Evolutionary conservation across 108 stramenopile genomes (phyloP), one percentile per base, ranked within the genome.

Genomic region (Aurantiochytrium sp.): DNA sequence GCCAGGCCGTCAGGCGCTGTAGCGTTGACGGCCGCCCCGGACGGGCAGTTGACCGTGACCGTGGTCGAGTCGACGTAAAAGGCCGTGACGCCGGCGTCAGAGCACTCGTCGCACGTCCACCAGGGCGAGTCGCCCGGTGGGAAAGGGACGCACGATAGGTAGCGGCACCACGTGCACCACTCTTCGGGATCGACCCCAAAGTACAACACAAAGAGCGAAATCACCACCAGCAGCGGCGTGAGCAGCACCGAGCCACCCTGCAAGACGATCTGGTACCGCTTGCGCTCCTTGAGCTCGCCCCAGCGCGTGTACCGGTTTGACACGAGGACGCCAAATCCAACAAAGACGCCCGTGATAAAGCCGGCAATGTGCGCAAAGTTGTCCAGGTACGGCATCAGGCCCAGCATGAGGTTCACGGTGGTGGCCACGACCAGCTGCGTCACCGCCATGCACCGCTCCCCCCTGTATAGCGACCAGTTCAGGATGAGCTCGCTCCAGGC

Each of bases 401-500:
- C 85, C 21, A 85, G 32, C 31, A 52, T 15, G 12, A 85, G 52
- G 52, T 85, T 85, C 21, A 85, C 15, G 10, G 52, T 52, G 6
- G 85, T 85, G n/a, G 85, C 42, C 10, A 85, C 4, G 12, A 50
- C 12, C n/a, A 85, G 85, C 27, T 81, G 39, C 2, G 30, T 48
- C 0, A 81, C 6, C 19, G 27, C 15, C 12, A n/a, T 48, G 24
- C 39, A 41, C 10, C 12, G 42, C 1, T 48, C 19, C 6, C 73
- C 73, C 1, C 32, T 22, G 30, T 48, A 81, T 10, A 97, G 54
- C n/a, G 91, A 89, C 97, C 97, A 97, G 92, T 97, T 96, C 59
- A 95, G 94, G 87, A 91, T 91, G 68, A 97, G 94, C 87, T 97
- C 97, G 4, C 96, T 95, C 68, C 96, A 86, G 68, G 95, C 94